These are phyloP conservation scores for Adansonia rubrostipa DNA, from an alignment of 441 rosid species.

Conservation along the genomic window DNA sequence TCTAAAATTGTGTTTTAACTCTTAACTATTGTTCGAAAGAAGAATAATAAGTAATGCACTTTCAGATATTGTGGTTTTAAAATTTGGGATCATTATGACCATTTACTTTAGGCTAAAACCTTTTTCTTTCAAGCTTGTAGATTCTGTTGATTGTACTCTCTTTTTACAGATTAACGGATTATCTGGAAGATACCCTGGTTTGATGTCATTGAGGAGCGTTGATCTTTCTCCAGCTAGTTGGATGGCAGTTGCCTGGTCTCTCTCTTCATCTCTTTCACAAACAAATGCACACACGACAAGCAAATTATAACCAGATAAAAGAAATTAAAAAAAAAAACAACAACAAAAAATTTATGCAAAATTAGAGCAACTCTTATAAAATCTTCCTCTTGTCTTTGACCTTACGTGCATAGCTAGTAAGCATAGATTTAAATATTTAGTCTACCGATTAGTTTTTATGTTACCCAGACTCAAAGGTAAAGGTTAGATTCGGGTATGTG, in stretches of 20 bases:
- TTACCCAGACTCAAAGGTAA: neutral
- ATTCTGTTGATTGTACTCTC: constrained; percentile 31
- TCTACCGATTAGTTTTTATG: neutral
- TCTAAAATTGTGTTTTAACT: constrained; percentile 16
- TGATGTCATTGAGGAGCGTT: constrained; percentile 85
- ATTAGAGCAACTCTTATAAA: neutral
- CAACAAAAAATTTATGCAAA: neutral
- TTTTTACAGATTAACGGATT: constrained; percentile 70
- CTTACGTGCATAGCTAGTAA: neutral
- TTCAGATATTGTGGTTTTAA: neutral
- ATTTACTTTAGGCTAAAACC: neutral
- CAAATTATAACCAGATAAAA: neutral
- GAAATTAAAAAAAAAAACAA: neutral
- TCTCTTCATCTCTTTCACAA: constrained; percentile 21
- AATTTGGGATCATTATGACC: constrained; percentile 13
- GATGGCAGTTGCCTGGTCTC: constrained; percentile 98
- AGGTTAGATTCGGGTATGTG: neutral
- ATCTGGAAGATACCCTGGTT: constrained; percentile 68
- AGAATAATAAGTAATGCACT: neutral
- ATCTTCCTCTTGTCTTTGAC: neutral
- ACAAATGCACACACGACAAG: neutral
- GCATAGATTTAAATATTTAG: neutral
- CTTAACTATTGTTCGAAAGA: constrained; percentile 25
- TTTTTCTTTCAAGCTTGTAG: constrained; percentile 17
- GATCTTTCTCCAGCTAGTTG: constrained; percentile 99